Conservation (phyloP, 129 eudicot genomes). For the Arctium minus region DNA sequence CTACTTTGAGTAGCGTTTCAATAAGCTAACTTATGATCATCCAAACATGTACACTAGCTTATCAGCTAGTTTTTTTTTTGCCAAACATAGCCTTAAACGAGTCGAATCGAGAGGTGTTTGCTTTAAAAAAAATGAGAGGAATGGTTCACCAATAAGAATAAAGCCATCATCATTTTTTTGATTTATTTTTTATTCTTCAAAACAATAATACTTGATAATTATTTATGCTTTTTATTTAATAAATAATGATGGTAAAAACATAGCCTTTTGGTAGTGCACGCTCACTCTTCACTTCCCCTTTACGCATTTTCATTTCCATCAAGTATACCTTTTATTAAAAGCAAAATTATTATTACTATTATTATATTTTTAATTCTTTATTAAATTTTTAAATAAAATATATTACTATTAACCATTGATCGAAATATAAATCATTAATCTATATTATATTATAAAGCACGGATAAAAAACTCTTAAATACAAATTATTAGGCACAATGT, state of each 20-base stretch:
- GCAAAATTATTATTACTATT: neutral
- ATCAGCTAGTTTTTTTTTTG: too few species aligned
- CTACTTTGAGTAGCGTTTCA: too few species aligned
- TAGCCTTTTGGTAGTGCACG: slow-evolving; percentile 37
- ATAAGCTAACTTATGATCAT: too few species aligned
- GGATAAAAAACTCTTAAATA: too few species aligned
- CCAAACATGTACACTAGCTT: too few species aligned
- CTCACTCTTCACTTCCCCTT: slow-evolving; percentile 32
- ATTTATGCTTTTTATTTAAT: slow-evolving; percentile 26
- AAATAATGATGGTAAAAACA: slow-evolving; percentile 23
- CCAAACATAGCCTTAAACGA: too few species aligned
- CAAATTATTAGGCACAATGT: too few species aligned
- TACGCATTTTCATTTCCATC: slow-evolving; percentile 34
- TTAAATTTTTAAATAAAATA: neutral
- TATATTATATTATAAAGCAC: too few species aligned
- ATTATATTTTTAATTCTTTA: neutral
- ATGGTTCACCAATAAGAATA: slow-evolving; percentile 24
- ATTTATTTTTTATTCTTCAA: neutral
- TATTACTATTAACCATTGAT: neutral
- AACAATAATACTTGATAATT: slow-evolving; percentile 6
- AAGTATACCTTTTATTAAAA: slow-evolving; percentile 16
- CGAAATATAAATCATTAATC: too few species aligned
- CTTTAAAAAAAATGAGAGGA: slow-evolving; percentile 17
- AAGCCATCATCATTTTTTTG: slow-evolving; percentile 5
- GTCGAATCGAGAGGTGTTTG: neutral